phyloP scores from a whole-genome alignment of 371 early-diverging fungal genomes.

The Funneliformis caledonium region DNA sequence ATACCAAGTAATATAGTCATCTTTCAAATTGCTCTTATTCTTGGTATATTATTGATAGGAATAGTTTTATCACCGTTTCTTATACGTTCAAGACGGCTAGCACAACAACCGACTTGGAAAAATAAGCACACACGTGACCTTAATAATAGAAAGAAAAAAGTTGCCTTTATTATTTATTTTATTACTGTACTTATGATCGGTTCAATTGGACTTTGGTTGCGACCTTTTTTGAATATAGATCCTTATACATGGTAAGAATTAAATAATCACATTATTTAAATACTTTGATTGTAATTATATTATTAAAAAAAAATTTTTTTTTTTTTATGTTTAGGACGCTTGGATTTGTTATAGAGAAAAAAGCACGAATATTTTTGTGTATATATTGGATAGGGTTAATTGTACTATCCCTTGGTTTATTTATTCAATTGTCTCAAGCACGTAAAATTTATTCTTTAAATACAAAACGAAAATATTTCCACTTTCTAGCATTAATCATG shows the following conservation, averaged over 20 bases:
- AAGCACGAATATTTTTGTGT: slow-evolving; percentile 8
- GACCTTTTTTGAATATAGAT: background rate
- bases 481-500: slow-evolving; percentile 81
- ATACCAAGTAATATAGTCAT: background rate
- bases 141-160: slow-evolving; percentile 24
- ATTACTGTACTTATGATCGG: background rate
- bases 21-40: slow-evolving; percentile 28
- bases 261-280: background rate
- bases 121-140: background rate
- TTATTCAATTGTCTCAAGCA: background rate
- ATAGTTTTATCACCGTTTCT: slow-evolving; percentile 26
- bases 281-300: background rate
- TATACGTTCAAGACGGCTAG: slow-evolving; percentile 14
- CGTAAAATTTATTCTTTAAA: slow-evolving; percentile 52
- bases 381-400: slow-evolving; percentile 19
- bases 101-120: slow-evolving; percentile 36
- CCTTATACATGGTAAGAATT: slow-evolving; percentile 35
- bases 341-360: background rate
- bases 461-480: slow-evolving; percentile 85
- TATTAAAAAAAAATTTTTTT: background rate
- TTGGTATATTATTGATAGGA: slow-evolving; percentile 32
- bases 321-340: slow-evolving; percentile 4
- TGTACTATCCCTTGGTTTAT: slow-evolving; percentile 3
- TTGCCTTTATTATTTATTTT: background rate
- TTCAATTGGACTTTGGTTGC: slow-evolving; percentile 18